Evolutionary conservation across 768 basidiomycete genomes (phyloP).

Genomic region (Russula brevipes): DNA sequence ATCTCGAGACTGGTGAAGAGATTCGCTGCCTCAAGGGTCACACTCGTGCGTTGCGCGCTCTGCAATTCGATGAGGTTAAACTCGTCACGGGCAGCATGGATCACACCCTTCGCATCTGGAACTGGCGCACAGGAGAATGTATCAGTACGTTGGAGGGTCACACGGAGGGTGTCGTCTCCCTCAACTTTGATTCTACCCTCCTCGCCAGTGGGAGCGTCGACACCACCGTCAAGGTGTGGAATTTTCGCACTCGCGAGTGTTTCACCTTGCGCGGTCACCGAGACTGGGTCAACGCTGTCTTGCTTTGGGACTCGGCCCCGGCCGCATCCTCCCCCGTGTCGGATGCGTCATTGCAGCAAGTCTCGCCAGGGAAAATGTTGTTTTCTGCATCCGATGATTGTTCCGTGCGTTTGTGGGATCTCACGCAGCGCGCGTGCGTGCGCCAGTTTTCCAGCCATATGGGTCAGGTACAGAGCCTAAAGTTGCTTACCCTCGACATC

Average conservation of each 20-base stretch:
- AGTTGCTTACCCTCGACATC: constrained; percentile 61
- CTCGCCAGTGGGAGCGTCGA: constrained; percentile 92
- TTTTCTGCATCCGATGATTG: constrained; percentile 97
- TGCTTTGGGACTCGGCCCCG: constrained; percentile 71
- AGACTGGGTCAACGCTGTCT: constrained; percentile 96
- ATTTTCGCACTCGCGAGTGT: constrained; percentile 84
- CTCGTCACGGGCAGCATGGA: constrained; percentile 98
- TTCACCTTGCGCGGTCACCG: constrained; percentile 89
- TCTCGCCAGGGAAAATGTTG: constrained; percentile 86
- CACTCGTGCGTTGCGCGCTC: constrained; percentile 81
- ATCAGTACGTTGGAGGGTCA: constrained; percentile 87
- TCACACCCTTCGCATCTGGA: constrained; percentile 90
- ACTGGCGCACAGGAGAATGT: constrained; percentile 87
- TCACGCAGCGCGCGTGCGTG: constrained; percentile 72
- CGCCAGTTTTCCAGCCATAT: constrained; percentile 85
- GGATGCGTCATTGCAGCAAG: constrained; percentile 40
- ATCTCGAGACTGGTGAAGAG: constrained; percentile 84
- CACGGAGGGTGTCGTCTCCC: constrained; percentile 83
- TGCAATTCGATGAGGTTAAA: constrained; percentile 95
- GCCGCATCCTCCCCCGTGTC: constrained; percentile 33
- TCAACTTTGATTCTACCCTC: constrained; percentile 88
- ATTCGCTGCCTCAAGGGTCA: constrained; percentile 85
- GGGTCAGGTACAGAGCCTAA: constrained; percentile 90
- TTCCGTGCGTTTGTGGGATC: constrained; percentile 91
- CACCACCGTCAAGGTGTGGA: constrained; percentile 93